These are phyloP conservation scores for Penicillium flavigenum DNA, from an alignment of 495 filamentous ascomycete species.

Conservation along the genomic window DNA sequence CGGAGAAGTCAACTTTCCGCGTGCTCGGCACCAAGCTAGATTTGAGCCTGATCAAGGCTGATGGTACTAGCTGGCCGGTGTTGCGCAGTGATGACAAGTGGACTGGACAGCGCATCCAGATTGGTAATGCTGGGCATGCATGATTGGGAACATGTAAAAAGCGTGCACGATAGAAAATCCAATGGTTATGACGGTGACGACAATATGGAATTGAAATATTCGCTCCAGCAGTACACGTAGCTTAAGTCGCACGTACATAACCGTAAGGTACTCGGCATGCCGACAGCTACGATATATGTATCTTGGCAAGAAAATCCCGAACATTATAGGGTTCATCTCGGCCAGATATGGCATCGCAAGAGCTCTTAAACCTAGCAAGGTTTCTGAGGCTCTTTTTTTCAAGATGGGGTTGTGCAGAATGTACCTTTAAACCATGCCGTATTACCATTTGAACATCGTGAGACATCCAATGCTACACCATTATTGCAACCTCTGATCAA, in stretches of 20 bases:
- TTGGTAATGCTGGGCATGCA: constrained; percentile 72
- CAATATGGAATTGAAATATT: neutral
- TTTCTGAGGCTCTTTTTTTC: neutral
- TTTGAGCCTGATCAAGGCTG: constrained; percentile 75
- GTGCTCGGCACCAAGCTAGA: constrained; percentile 96
- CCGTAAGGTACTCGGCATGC: neutral
- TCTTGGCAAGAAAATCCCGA: neutral
- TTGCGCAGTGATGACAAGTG: constrained; percentile 77
- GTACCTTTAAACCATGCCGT: neutral
- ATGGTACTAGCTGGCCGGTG: constrained; percentile 86
- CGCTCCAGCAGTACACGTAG: neutral
- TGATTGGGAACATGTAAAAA: constrained; percentile 32
- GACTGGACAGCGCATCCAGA: constrained; percentile 78
- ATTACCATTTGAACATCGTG: neutral
- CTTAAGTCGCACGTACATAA: neutral
- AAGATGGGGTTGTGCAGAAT: neutral
- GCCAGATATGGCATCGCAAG: neutral
- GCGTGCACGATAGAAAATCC: constrained; percentile 4
- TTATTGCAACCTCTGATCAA: neutral
- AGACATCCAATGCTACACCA: constrained; percentile 1
- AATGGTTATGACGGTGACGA: constrained; percentile 16
- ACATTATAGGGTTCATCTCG: neutral
- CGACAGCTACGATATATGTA: neutral
- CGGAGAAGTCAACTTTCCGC: constrained; percentile 71
- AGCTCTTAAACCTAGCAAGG: neutral